Evolutionary conservation across 2,329 filamentous ascomycete species (phyloP).

Genomic region (Nemania bipapillata): DNA sequence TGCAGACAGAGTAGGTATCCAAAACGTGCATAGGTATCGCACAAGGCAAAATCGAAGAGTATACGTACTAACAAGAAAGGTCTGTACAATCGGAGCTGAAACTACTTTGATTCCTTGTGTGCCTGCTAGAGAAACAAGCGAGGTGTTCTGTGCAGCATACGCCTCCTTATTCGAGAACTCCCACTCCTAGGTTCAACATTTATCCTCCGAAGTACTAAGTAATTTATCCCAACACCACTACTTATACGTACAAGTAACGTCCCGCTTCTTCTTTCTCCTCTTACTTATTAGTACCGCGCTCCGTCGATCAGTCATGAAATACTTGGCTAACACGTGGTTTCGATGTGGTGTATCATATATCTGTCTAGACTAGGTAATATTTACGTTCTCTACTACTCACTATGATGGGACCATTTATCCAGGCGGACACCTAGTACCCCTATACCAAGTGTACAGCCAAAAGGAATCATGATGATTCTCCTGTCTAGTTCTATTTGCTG

Average conservation of each 20-base stretch:
- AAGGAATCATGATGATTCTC: conserved; percentile 2
- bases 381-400: conserved; percentile 1
- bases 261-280: conserved; percentile 6
- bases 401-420: background rate
- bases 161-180: background rate
- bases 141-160: conserved; percentile 1
- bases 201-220: background rate
- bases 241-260: conserved; percentile 24
- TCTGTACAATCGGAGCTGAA: conserved; percentile 7
- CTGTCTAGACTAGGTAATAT: conserved; percentile 1
- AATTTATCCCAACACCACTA: conserved; percentile 19
- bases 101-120: background rate
- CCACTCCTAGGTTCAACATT: conserved; percentile 8
- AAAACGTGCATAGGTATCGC: background rate
- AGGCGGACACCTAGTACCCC: conserved; percentile 10
- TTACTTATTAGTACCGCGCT: conserved; percentile 3
- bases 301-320: conserved; percentile 6
- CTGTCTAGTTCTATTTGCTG: background rate
- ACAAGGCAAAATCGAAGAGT: conserved; percentile 4
- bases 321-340: background rate
- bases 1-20: background rate
- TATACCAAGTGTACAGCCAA: conserved; percentile 2
- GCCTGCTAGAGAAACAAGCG: conserved; percentile 1
- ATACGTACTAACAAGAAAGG: background rate
- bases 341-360: background rate